Base-by-base conservation (phyloP, 139 green algal species). In the Deuterostichococcus epilithicus region DNA sequence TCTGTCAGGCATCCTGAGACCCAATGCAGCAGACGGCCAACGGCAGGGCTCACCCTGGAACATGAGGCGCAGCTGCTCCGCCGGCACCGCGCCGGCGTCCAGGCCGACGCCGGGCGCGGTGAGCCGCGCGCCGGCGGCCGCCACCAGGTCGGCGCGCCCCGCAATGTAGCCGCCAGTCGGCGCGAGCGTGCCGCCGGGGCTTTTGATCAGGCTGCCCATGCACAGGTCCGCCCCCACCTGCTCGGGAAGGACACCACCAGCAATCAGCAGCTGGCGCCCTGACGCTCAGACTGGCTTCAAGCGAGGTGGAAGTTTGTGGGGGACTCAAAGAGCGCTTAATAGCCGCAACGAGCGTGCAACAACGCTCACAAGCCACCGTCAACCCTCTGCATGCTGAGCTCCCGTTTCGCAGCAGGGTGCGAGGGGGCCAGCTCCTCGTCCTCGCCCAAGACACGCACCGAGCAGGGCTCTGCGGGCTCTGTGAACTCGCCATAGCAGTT, bases 401-500 rank as follows among this genome's bases (percentile, higher is more conserved):
- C 20, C 47, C 47, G 47, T 65, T 65, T 65, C 47, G 22, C 26
- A 33, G 10, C 25, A n/a, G 63, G 4, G 28, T 38, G 65, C 1
- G 25, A 71, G 28, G 18, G 25, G 65, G 1, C 33, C 65, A 71
- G 30, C 25, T 71, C 65, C 20, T 35, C 65, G 25, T 71, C 28
- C 28, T 71, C 22, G 28, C 30, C 25, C 25, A 70, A 22, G 60
- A 59, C 28, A 5, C 84, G 58, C 59, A 89, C 85, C 69, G 82
- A 85, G 36, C 85, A 88, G 1, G 95, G 95, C 89, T 98, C 95
- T 35, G 38, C 65, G 36, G 80, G 76, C 66, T 97, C 94, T 1
- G 94, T 95, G 84, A 99, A 98, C 83, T 99, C 95, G 6, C 95
- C 95, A 66, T 98, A 99, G 90, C 95, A 99, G 84, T 99, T 99